A percentile compares a stretch with the other conserved stretches of the same genome.
Evolutionary conservation across 2,329 filamentous ascomycete species (phyloP).

Genomic region (Piedraia hortae): DNA sequence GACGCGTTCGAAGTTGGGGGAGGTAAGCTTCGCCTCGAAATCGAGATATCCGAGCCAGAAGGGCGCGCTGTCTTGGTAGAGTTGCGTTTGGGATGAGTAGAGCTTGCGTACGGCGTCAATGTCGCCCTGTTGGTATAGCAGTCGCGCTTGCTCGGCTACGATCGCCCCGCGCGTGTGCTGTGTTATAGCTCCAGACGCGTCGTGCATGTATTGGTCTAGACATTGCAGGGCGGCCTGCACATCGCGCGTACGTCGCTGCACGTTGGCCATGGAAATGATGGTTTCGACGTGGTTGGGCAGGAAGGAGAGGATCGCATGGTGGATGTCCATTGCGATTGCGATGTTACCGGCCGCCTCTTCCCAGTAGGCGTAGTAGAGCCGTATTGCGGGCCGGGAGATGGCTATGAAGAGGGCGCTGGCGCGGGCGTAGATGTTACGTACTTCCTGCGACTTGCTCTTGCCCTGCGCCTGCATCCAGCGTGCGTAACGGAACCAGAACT

Average conservation of each 20-base stretch:
- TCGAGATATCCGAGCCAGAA: conserved; percentile 80
- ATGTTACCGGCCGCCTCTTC: conserved; percentile 61
- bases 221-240: conserved; percentile 63
- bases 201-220: conserved; percentile 48
- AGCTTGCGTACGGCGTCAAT: conserved; percentile 57
- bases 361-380: conserved; percentile 80
- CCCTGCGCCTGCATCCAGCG: conserved; percentile 71
- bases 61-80: conserved; percentile 56
- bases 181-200: conserved; percentile 40
- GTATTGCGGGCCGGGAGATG: conserved; percentile 55
- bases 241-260: conserved; percentile 58
- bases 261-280: conserved; percentile 64
- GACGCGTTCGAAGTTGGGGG: conserved; percentile 40
- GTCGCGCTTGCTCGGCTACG: conserved; percentile 62
- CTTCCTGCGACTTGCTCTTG: conserved; percentile 64
- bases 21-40: conserved; percentile 59
- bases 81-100: conserved; percentile 56
- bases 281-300: conserved; percentile 67
- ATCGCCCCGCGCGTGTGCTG: conserved; percentile 55
- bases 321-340: conserved; percentile 59
- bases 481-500: conserved; percentile 94
- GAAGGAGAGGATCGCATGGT: conserved; percentile 47
- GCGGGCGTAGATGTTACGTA: conserved; percentile 72
- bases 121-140: conserved; percentile 63
- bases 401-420: conserved; percentile 68